These are phyloP conservation scores for Fusarium chaquense DNA, from an alignment of 2,329 filamentous ascomycete genomes.

Conservation along the genomic window DNA sequence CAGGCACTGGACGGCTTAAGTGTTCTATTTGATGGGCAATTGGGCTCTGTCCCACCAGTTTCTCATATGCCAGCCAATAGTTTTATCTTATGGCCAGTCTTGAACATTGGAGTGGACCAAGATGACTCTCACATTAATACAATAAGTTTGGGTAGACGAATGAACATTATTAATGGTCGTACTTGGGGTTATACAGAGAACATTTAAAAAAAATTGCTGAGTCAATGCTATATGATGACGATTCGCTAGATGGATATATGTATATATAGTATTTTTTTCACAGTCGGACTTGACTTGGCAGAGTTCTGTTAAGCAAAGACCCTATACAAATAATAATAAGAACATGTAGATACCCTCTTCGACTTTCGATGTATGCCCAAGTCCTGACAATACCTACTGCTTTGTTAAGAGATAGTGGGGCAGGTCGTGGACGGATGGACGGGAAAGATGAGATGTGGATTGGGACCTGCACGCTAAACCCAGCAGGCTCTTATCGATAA, in stretches of 20 bases:
- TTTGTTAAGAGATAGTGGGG: not conserved
- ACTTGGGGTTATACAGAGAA: not conserved
- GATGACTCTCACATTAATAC: not conserved
- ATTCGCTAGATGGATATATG: not conserved
- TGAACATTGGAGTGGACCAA: conserved; percentile 21
- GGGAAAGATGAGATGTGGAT: not conserved
- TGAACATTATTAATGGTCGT: not conserved
- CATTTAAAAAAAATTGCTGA: too few relatives aligned
- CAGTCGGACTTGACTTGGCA: not conserved
- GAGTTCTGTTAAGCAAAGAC: not conserved
- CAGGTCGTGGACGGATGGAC: not conserved
- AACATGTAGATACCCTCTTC: not conserved
- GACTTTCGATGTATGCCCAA: not conserved
- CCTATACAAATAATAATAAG: not conserved
- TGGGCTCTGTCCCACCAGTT: conserved; percentile 34
- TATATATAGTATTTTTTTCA: not conserved
- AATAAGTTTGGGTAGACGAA: not conserved
- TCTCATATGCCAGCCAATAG: conserved; percentile 39
- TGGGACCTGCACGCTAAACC: not conserved
- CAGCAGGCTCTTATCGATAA: conserved; percentile 51
- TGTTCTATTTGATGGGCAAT: conserved; percentile 2
- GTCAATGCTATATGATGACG: not conserved
- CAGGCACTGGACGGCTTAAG: conserved; percentile 16
- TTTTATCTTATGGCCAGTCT: conserved; percentile 7
- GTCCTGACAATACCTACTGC: not conserved